Evolutionary conservation across 2,329 filamentous ascomycete genomes (phyloP), one percentile per base, ranked within the genome.

Genomic region (Metarhizium guizhouense): DNA sequence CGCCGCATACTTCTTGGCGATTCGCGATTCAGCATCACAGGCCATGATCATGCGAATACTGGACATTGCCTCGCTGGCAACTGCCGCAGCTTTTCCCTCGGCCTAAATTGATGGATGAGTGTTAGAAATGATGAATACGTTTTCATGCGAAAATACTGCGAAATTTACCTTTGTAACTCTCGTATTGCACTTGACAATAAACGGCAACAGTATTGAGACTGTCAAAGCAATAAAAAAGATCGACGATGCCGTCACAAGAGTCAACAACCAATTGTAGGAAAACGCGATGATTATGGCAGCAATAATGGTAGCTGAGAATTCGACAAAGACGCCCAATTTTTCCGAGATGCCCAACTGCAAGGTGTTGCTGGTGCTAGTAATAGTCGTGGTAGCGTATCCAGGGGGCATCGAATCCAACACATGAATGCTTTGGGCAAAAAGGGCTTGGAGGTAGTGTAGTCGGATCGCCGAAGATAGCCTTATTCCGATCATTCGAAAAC

Each of bases 331-430:
- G 7, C 80, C 81, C 0, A 86, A 71, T 62, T 84, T 84, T 64
- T 85, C 82, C 0, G 82, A 84, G 43, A 85, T 83, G 3, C 84
- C 83, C 13, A 85, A 70, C 67, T 86, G 83, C n/a, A 86, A 70
- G 2, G 75, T 77, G 64, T 86, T 86, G 57, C 82, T 80, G 1
- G 82, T 83, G 2, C 80, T 78, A 0, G 84, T 86, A 58, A 87
- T 85, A 40, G 83, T 83, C 14, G 76, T 76, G 0, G 83, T 82
- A 0, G 81, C 79, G n/a, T 80, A 74, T 1, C 84, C 84, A 0
- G 82, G 73, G 0, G 81, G 78, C 74, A 85, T 81, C 16, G 81
- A 81, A 67, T 89, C 86, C 48, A 88, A 81, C 40, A 85, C 82
- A 58, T 85, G 81, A 49, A 89, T 80, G 51, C 83, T 82, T 66